phyloP scores from a whole-genome alignment of 2,329 filamentous ascomycete species.

The Thyridium curvatum region DNA sequence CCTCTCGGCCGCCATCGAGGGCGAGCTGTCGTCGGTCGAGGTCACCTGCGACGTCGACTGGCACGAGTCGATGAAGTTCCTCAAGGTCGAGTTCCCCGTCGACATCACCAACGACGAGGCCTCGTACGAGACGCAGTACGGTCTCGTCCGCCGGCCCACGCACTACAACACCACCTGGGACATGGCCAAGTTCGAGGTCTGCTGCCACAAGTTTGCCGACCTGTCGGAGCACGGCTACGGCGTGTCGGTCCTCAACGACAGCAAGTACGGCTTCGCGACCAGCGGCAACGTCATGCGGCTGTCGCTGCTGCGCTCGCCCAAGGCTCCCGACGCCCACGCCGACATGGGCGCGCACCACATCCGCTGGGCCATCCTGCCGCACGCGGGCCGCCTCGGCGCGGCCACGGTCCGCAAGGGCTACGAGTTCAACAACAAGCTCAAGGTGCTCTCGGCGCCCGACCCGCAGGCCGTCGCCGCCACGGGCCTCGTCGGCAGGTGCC shows the following conservation, averaged over 20 bases:
- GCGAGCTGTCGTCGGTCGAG: constrained; percentile 65
- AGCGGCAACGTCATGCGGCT: constrained; percentile 62
- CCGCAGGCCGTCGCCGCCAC: background rate
- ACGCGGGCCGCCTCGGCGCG: constrained; percentile 47
- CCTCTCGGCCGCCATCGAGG: constrained; percentile 61
- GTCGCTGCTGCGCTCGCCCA: constrained; percentile 57
- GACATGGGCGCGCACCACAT: constrained; percentile 63
- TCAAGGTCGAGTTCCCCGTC: constrained; percentile 98
- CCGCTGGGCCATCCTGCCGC: constrained; percentile 62
- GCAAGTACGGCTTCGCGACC: constrained; percentile 65
- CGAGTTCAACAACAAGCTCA: constrained; percentile 61
- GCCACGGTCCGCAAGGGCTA: constrained; percentile 55
- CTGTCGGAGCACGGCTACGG: constrained; percentile 64
- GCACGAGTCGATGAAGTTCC: constrained; percentile 94
- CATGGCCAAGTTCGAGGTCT: constrained; percentile 76
- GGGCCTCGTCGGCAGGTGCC: constrained; percentile 17
- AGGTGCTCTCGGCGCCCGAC: constrained; percentile 3
- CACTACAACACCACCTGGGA: constrained; percentile 95
- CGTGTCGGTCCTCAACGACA: constrained; percentile 63
- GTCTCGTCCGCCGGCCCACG: constrained; percentile 80
- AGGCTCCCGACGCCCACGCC: constrained; percentile 62
- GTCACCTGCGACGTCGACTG: constrained; percentile 87
- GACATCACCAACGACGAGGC: constrained; percentile 87
- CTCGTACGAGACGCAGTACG: constrained; percentile 91
- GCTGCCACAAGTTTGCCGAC: constrained; percentile 69